phyloP scores from a whole-genome alignment of 208 protist genomes.

The Naegleria gruberi region DNA sequence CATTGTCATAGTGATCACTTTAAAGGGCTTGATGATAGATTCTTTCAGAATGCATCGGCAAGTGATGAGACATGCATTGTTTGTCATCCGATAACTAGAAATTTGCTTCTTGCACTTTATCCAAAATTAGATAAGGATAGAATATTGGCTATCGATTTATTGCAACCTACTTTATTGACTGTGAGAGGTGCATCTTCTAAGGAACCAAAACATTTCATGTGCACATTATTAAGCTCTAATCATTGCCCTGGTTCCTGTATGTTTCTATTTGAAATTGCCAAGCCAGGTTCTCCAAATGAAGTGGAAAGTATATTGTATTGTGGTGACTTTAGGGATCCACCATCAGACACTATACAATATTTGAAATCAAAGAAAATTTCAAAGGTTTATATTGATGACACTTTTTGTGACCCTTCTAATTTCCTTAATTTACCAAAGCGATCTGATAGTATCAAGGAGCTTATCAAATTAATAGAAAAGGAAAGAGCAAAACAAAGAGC shows the following conservation, averaged over 20 bases:
- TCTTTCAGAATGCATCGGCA: not conserved
- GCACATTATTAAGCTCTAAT: not conserved
- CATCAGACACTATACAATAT: not conserved
- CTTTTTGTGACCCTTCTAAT: not conserved
- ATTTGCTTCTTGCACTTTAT: not conserved
- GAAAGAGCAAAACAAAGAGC: not conserved
- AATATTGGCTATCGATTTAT: not conserved
- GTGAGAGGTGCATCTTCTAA: not conserved
- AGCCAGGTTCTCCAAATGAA: not conserved
- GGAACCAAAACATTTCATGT: not conserved
- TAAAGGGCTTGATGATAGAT: not conserved
- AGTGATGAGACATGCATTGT: not conserved
- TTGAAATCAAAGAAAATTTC: not conserved
- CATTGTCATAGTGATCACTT: not conserved
- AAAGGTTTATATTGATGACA: not conserved
- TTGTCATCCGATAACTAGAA: not conserved
- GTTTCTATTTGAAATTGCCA: not conserved
- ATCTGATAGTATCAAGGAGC: not conserved
- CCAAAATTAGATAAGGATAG: not conserved
- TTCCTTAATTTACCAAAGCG: not conserved
- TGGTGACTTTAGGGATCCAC: not conserved
- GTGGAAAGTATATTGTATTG: not conserved
- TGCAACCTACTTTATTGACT: not conserved
- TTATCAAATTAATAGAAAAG: not conserved
- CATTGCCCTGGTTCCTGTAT: not conserved